Evolutionary conservation across 2,329 filamentous ascomycete genomes (phyloP), one percentile per base, ranked within the genome.

Genomic region (Botrytis fragariae): DNA sequence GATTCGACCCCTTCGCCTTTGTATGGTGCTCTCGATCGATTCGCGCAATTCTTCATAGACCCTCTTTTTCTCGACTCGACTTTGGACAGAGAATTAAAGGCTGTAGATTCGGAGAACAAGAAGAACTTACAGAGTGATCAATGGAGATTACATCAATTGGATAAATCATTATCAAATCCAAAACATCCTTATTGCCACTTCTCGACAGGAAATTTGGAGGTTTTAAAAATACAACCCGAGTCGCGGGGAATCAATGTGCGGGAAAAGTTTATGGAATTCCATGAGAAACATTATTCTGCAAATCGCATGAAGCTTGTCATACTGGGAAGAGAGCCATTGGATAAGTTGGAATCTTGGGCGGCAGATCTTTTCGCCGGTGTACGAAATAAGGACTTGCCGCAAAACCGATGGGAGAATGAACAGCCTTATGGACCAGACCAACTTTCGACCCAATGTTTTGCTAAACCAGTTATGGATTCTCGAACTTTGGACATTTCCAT

Each of bases 41-140:
- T 93, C 80, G 90, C 91, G 16, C 91, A 93, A 79, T 93, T 93
- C 81, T 93, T 93, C 82, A 88, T 93, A 74, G 85, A 88, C 61
- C 91, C 91, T 2, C 85, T 93, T 42, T 93, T 93, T 81, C 84
- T 92, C 29, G 88, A 90, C 76, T 90, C 89, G 71, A 92, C 91
- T 1, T 81, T 93, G 57, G 91, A 93, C 78, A 86, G 91, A 75
- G 91, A 93, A 82, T 82, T 93, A 79, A 86, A 86, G 77, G 91
- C 91, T 5, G 91, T 93, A 62, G 91, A 93, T 80, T 93, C 91
- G 22, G 91, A 93, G 81, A 93, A 93, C 82, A 93, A 93, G 85
- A 93, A 93, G 85, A 93, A 93, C 79, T 82, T 93, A 62, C 91
- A 93, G 81, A 92, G 87, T 79, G 91, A 93, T 80, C 85, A 86